Evolutionary conservation across 306 rosid species (phyloP), one percentile per base, ranked within the genome.

Genomic region (Ammopiptanthus mongolicus): DNA sequence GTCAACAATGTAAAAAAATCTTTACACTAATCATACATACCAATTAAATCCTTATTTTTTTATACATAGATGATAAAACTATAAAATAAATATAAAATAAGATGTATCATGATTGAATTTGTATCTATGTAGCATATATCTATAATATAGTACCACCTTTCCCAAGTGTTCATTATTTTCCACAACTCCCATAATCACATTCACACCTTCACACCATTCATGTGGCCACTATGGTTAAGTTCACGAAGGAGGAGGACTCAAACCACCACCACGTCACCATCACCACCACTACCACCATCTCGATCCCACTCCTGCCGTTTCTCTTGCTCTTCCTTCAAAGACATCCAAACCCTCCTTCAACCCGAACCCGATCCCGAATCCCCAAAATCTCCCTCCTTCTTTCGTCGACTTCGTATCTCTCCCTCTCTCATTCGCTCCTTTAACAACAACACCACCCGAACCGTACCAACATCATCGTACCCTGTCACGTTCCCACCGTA

Each of bases 271-370:
- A 46, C 62, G 5, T 14, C 50, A 13, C 14, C 50, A 3, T 12
- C 50, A 44, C 3, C 50, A 44, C 15, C 61, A 22, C 3, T 14
- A 2, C 6, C 2, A 3, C 53, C 33, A 6, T 5, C 59, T 6
- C 42, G 81, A 47, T 5, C 82, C 39, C 44, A 51, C 0, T 4
- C 84, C 2, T 57, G 8, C 2, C 46, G 74, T 17, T 75, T 85
- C 65, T 86, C 87, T 22, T 81, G 87, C 80, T 87, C 89, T 1
- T 88, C 98, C 65, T 88, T 91, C 80, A 91, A 90, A 78, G 98
- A 88, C 81, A 79, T 95, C 13, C 93, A 80, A 56, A 78, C 76
- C 73, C 77, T 95, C 21, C 74, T 86, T 52, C 48, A 81, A 77
- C 17, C 83, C 74, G 84, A 82, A 44, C 17, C 83, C 74, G 84